These are phyloP conservation scores for Hansfordia pulvinata DNA, from an alignment of 2,329 filamentous ascomycete genomes.

Conservation along the genomic window DNA sequence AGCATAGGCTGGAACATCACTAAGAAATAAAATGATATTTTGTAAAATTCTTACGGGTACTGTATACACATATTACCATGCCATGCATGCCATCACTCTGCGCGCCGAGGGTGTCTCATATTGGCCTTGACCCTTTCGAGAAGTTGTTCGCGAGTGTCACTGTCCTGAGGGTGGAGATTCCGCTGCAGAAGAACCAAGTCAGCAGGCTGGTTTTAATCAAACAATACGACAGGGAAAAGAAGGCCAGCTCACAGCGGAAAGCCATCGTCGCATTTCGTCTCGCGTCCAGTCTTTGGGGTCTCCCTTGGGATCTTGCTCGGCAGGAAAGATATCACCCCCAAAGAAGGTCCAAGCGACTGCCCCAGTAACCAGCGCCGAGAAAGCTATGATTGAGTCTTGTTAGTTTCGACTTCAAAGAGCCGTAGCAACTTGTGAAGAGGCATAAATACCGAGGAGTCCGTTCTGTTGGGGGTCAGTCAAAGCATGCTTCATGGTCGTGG, in stretches of 20 bases:
- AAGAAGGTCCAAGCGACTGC: slow-evolving; percentile 76
- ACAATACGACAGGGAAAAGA: neutral
- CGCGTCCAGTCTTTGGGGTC: slow-evolving; percentile 59
- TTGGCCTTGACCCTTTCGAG: slow-evolving; percentile 58
- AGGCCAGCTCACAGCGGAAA: slow-evolving; percentile 33
- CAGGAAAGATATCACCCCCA: slow-evolving; percentile 74
- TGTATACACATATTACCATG: too few species aligned
- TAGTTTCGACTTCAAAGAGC: slow-evolving; percentile 4
- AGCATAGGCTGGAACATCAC: too few species aligned
- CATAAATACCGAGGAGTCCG: slow-evolving; percentile 47
- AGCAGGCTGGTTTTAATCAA: slow-evolving; percentile 3
- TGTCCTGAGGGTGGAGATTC: slow-evolving; percentile 43
- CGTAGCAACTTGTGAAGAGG: neutral
- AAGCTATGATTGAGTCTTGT: slow-evolving; percentile 38
- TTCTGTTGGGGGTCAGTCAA: slow-evolving; percentile 33
- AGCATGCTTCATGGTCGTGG: slow-evolving; percentile 5
- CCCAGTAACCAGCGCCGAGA: slow-evolving; percentile 69
- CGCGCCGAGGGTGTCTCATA: too few species aligned
- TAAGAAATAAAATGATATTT: too few species aligned
- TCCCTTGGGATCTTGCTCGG: slow-evolving; percentile 62
- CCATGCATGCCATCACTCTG: too few species aligned
- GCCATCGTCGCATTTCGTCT: slow-evolving; percentile 70
- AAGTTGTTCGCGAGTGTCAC: slow-evolving; percentile 48
- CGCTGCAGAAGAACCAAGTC: slow-evolving; percentile 37
- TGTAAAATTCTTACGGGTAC: too few species aligned